Evolutionary conservation across 192 early-diverging fungal genomes (phyloP).

Genomic region (Physocladia obscura): DNA sequence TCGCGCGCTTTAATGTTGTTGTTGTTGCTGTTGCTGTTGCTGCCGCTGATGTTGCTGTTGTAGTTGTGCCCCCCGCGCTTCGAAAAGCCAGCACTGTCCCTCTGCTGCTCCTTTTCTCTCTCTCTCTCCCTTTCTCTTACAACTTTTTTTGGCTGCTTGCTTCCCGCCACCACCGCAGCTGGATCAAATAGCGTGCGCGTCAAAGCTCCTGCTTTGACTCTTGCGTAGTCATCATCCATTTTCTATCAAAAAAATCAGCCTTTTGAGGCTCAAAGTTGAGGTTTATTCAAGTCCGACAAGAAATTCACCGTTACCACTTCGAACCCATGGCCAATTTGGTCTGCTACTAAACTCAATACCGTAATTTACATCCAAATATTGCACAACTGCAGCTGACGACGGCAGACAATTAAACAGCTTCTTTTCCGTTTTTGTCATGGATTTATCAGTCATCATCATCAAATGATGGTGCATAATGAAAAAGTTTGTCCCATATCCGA

Average conservation of each 20-base stretch:
- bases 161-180: neutral
- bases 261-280: too few relatives aligned
- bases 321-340: slow-evolving; percentile 27
- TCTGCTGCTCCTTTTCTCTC: too few relatives aligned
- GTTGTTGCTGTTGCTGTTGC: neutral
- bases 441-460: slow-evolving; percentile 89
- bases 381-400: slow-evolving; percentile 73
- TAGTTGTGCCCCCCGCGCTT: neutral
- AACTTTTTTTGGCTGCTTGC: too few relatives aligned
- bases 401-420: slow-evolving; percentile 85
- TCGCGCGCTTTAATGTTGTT: neutral
- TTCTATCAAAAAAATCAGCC: too few relatives aligned
- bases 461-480: slow-evolving; percentile 94
- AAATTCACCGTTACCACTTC: neutral
- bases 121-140: too few relatives aligned
- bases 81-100: too few relatives aligned
- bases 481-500: slow-evolving; percentile 60
- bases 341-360: slow-evolving; percentile 30
- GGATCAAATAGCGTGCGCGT: neutral
- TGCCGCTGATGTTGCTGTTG: neutral
- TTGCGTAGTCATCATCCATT: neutral
- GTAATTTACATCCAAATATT: slow-evolving; percentile 67
- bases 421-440: slow-evolving; percentile 69
- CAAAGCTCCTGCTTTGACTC: neutral
- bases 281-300: neutral